Evolutionary conservation across 2,329 filamentous ascomycete genomes (phyloP), one percentile per base, ranked within the genome.

Genomic region (Cadophora sp.): DNA sequence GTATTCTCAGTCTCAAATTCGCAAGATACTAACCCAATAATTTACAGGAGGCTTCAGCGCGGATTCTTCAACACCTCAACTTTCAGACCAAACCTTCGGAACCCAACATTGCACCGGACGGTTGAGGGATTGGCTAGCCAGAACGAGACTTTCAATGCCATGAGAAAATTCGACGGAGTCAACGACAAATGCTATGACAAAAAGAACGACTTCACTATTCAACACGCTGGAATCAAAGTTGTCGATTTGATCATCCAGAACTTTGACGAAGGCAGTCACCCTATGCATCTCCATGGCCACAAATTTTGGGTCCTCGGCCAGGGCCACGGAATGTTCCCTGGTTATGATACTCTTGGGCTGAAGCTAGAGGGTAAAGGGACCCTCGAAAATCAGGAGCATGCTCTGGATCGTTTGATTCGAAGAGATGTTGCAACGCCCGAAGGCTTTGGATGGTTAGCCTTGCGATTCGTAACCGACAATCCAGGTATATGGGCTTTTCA

Each of bases 171-270:
- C 27, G 83, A 85, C 67, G 87, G 86, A 24, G 78, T 82, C 14
- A 85, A 87, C 74, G 82, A 82, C 3, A 81, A 82, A 50, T 80
- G 83, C 1, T 83, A 83, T 66, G 75, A 82, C 67, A 61, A 71
- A 1, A 71, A 71, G 59, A 76, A 79, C 58, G 81, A 83, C 69
- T 85, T 93, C 72, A 83, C 96, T 3, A 84, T 96, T 14, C 81
- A 88, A 33, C 85, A 89, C 69, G 86, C 85, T 65, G 82, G 74
- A 22, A 71, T 80, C 33, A 78, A 89, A 67, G 82, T 92, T n/a
- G 86, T 94, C 33, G 88, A 94, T 75, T 84, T 95, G 60, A 79
- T 93, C 20, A 81, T 95, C n/a, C 92, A 94, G 81, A 95, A 94
- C 75, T 83, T 87, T 53, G 92, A 95, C 72, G 76, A 83, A 67